Evolutionary conservation across 148 eudicot species (phyloP).

Genomic region (Rhododendron ferrugineum): DNA sequence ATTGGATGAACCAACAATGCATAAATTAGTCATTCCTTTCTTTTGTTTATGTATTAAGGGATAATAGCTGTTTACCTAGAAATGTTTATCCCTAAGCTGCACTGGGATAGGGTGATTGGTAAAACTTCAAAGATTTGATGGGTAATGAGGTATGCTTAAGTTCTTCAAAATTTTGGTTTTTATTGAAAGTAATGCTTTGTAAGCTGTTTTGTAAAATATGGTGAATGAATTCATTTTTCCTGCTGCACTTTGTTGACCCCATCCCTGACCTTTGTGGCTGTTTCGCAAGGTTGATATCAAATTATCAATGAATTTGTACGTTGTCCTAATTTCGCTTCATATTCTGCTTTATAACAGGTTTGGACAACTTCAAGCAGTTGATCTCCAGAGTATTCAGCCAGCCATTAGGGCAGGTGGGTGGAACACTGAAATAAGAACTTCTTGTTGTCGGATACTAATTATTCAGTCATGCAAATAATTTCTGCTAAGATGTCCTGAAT

Average conservation of each 20-base stretch:
- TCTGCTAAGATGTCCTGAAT: background rate
- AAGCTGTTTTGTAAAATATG: background rate
- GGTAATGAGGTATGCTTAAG: background rate
- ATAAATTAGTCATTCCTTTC: background rate
- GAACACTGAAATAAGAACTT: background rate
- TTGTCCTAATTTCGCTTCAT: background rate
- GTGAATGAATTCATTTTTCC: background rate
- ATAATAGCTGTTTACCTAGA: background rate
- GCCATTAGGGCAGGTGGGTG: conserved; percentile 75
- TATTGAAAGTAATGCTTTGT: background rate
- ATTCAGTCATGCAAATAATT: background rate
- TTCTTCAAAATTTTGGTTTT: background rate
- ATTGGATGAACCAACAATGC: background rate
- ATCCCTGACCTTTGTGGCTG: background rate
- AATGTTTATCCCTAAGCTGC: background rate
- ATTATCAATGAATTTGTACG: background rate
- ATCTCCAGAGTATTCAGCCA: conserved; percentile 87
- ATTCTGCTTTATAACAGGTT: conserved; percentile 47
- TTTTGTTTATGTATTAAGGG: background rate
- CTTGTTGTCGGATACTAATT: background rate
- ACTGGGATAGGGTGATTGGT: background rate
- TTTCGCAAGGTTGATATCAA: background rate
- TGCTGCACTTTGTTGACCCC: background rate
- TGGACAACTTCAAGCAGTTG: conserved; percentile 92
- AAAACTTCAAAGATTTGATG: background rate